Conservation (phyloP, 768 basidiomycete species). For the Mycena vitilis region DNA sequence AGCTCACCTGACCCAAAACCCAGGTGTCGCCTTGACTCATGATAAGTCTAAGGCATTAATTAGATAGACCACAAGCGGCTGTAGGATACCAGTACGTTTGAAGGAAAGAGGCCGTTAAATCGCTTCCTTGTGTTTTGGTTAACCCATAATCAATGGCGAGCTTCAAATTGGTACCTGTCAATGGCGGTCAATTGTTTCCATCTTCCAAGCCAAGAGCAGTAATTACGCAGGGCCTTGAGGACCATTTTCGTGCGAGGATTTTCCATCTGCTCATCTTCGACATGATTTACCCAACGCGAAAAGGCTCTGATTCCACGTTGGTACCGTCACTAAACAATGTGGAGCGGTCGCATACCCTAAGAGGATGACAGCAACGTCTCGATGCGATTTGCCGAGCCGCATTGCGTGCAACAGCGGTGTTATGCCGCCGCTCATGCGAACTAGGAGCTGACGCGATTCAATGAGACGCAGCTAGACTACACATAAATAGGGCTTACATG, state of each 20-base stretch:
- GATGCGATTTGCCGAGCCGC: conserved; percentile 77
- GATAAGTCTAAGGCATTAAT: conserved; percentile 58
- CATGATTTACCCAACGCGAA: conserved; percentile 90
- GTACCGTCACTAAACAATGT: neutral
- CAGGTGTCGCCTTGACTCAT: conserved; percentile 97
- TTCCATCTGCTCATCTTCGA: conserved; percentile 83
- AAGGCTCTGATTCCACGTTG: conserved; percentile 60
- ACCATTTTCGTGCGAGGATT: conserved; percentile 75
- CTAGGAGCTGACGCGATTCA: conserved; percentile 63
- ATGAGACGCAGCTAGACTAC: neutral
- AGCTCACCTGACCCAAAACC: conserved; percentile 68
- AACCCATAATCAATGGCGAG: conserved; percentile 92
- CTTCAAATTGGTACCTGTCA: conserved; percentile 82
- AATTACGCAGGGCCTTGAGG: conserved; percentile 82
- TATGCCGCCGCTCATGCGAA: conserved; percentile 87
- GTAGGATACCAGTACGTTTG: conserved; percentile 64
- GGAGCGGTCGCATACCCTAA: conserved; percentile 59
- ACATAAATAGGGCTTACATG: conserved; percentile 61
- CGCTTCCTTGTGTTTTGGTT: conserved; percentile 75
- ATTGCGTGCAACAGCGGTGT: conserved; percentile 94
- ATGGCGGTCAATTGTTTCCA: conserved; percentile 15
- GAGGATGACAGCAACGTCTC: conserved; percentile 88
- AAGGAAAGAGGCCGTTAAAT: conserved; percentile 91
- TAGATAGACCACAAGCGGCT: neutral
- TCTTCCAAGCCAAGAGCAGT: conserved; percentile 19